Evolutionary conservation across 805 yeast species (phyloP), one percentile per base, ranked within the genome.

Genomic region (Pichia nakasei): DNA sequence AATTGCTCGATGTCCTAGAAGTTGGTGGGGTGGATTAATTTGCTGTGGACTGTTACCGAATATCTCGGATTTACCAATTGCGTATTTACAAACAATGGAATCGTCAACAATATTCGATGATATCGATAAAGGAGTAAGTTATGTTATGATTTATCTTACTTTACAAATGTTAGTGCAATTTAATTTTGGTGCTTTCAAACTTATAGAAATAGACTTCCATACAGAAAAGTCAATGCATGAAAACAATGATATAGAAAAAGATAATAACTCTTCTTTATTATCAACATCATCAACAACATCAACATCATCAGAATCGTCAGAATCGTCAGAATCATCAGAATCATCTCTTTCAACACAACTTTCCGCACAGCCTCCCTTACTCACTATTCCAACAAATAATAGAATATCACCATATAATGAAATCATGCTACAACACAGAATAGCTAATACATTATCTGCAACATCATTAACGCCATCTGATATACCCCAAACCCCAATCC

Each of bases 41-140:
- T 73, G 81, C 20, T 85, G 84, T 12, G 86, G 91, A 0, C 66
- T 83, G 26, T 78, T 85, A 54, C 87, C 88, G 32, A 86, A 86
- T 56, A 78, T 82, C 36, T 75, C 87, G 15, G 95, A 86, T 63
- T 67, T 86, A 43, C 95, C 95, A 0, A 83, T 86, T 53, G 95
- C 95, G 0, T 87, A 86, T 53, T 60, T 80, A 31, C 86, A 81
- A 53, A 81, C 91, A 1, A 65, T 86, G 57, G 81, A 82, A 20
- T 70, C 76, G 15, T 80, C 87, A 0, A 65, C 75, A 1, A 66
- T 72, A 7, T 82, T 88, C 53, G 66, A 80, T 0, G 54, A 67
- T 18, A 85, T 85, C 27, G 70, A 76, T 43, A 73, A 73, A 52
- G 97, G 96, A 20, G 81, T 82, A 24, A 93, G 96, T 1, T 85